Conservation (phyloP, 768 basidiomycete species). For the Solioccasus polychromus region DNA sequence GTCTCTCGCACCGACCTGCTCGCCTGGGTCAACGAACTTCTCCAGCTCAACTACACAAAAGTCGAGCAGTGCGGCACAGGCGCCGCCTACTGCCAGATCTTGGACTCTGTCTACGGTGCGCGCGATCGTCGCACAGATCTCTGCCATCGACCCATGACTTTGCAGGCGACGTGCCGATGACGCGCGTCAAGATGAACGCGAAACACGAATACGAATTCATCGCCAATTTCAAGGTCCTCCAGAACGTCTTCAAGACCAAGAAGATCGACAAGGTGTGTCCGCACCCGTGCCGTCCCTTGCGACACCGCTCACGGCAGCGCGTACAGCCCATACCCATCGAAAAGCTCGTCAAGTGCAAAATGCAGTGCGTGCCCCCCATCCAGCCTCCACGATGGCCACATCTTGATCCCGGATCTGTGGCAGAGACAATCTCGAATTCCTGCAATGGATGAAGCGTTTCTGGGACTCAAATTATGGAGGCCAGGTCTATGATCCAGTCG, state of each 20-base stretch:
- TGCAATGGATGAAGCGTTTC: conserved; percentile 95
- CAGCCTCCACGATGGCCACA: conserved; percentile 1
- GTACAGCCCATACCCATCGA: conserved; percentile 92
- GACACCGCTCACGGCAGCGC: conserved; percentile 2
- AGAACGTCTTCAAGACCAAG: conserved; percentile 86
- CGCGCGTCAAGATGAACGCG: conserved; percentile 91
- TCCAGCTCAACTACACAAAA: conserved; percentile 89
- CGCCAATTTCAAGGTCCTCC: conserved; percentile 94
- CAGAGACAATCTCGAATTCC: conserved; percentile 96
- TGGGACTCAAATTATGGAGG: conserved; percentile 94
- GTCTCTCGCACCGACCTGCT: conserved; percentile 82
- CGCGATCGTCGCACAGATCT: conserved; percentile 23
- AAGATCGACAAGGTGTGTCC: conserved; percentile 86
- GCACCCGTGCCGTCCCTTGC: background rate
- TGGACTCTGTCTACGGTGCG: conserved; percentile 93
- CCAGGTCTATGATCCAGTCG: conserved; percentile 82
- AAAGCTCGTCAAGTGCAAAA: conserved; percentile 93
- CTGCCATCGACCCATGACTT: conserved; percentile 8
- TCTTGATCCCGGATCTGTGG: conserved; percentile 14
- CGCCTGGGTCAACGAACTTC: conserved; percentile 91
- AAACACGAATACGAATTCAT: conserved; percentile 95
- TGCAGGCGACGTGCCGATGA: conserved; percentile 87
- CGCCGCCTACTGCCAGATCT: conserved; percentile 90
- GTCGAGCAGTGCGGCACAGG: conserved; percentile 90
- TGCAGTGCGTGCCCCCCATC: conserved; percentile 70